A percentile compares a stretch with the other conserved stretches of the same genome.
These are phyloP conservation scores for Trichoderma gracile DNA, from an alignment of 2,329 filamentous ascomycete genomes.

Conservation along the genomic window DNA sequence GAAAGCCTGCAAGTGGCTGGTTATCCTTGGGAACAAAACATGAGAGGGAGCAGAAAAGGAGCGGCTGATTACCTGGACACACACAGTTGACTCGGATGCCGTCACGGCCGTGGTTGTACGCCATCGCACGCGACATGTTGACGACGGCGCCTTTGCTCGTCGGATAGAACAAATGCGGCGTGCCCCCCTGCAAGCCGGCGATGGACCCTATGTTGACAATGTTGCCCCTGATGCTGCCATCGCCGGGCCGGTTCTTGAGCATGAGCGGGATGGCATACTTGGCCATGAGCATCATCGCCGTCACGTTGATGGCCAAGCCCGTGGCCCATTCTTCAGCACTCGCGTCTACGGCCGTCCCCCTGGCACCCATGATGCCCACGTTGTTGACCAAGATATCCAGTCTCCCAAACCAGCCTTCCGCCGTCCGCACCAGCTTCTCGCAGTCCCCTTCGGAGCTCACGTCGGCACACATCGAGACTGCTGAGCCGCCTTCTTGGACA, in stretches of 20 bases:
- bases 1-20: constrained; percentile 38
- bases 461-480: constrained; percentile 50
- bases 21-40: neutral
- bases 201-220: constrained; percentile 66
- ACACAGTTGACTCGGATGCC: constrained; percentile 54
- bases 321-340: constrained; percentile 60
- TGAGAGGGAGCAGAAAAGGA: neutral
- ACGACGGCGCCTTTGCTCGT: constrained; percentile 52
- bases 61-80: constrained; percentile 41
- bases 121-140: constrained; percentile 55
- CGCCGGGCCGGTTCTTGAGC: constrained; percentile 47
- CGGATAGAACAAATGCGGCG: constrained; percentile 48
- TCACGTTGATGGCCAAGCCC: constrained; percentile 62
- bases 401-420: constrained; percentile 53
- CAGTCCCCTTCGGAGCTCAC: constrained; percentile 58
- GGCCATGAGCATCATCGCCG: constrained; percentile 65
- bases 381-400: constrained; percentile 66
- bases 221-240: constrained; percentile 47
- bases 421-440: constrained; percentile 42
- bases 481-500: constrained; percentile 42
- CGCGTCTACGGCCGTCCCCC: constrained; percentile 60
- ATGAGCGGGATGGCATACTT: constrained; percentile 64
- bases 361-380: constrained; percentile 61
- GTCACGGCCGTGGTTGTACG: constrained; percentile 48
- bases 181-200: constrained; percentile 53